Evolutionary conservation across 176 grass and related monocot species (phyloP), one percentile per base, ranked within the genome.

Genomic region (Raddia distichophylla): DNA sequence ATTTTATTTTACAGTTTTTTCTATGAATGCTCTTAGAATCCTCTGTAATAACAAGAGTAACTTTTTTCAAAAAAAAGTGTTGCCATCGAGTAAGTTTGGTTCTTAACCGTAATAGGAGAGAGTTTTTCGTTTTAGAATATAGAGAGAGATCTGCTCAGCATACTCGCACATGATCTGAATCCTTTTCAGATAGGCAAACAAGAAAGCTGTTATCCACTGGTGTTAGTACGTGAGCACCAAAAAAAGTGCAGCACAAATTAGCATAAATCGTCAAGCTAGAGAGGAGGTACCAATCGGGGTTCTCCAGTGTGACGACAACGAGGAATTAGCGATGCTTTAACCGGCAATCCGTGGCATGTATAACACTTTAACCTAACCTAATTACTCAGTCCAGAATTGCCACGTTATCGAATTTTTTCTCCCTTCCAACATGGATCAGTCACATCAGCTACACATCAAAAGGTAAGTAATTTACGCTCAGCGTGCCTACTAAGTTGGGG

Each of bases 381-480:
- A 8, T 66, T 54, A 64, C 17, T 12, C 12, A 10, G 6, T 49
- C 2, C 7, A 1, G 32, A 10, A 49, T 61, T 48, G 12, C 15
- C 67, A 40, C 10, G 45, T 37, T 64, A 9, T 11, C 34, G 10
- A 66, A 19, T 20, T 20, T 55, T 47, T 3, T 22, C 3, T 35
- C 8, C 60, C 17, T 5, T 46, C 70, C 0, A 71, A 37, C 1
- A 60, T 19, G 9, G 15, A 60, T 60, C 10, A 19, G 11, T 64
- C 71, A 62, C 78, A 62, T 54, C 71, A 18, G 14, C n/a, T 50
- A 46, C 63, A 75, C 54, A 64, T 76, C 63, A 20, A 46, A 82
- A 82, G 85, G 14, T 13, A 4, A 0, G 15, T 82, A 32, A 47
- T 19, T 35, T 57, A 34, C 37, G 64, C 35, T 11, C 52, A 69